phyloP scores from a whole-genome alignment of 441 rosid genomes.

The Euphorbia celastroides region DNA sequence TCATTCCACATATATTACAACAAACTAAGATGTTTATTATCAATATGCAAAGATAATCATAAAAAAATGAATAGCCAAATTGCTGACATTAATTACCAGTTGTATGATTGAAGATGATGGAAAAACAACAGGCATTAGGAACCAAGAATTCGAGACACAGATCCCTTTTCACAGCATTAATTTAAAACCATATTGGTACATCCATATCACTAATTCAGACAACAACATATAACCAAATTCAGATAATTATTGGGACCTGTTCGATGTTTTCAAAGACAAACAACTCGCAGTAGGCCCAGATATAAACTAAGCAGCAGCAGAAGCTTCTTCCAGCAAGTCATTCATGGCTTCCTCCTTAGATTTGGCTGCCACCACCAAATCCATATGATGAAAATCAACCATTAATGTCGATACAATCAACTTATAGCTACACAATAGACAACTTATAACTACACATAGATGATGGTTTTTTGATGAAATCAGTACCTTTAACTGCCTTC shows the following conservation, averaged over 20 bases:
- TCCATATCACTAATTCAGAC: neutral
- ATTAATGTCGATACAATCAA: neutral
- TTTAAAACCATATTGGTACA: neutral
- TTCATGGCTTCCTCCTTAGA: conserved; percentile 75
- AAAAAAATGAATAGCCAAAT: neutral
- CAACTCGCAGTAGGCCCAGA: neutral
- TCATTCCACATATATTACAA: neutral
- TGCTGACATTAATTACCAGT: neutral
- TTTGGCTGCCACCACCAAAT: conserved; percentile 43
- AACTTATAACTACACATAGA: neutral
- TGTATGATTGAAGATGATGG: neutral
- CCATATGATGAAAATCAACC: neutral
- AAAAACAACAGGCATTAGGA: neutral
- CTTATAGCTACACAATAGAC: too few species aligned
- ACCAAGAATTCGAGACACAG: neutral
- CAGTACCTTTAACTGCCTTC: conserved; percentile 84
- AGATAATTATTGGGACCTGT: conserved; percentile 6
- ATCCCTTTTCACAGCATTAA: neutral
- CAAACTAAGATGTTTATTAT: neutral
- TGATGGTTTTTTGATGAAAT: neutral
- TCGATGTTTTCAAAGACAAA: conserved; percentile 4
- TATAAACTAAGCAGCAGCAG: neutral
- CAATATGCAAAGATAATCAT: neutral
- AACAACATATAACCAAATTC: neutral
- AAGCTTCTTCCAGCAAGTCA: conserved; percentile 44